These are phyloP conservation scores for Phytophthora quininea DNA, from an alignment of 352 stramenopile genomes.

Conservation along the genomic window DNA sequence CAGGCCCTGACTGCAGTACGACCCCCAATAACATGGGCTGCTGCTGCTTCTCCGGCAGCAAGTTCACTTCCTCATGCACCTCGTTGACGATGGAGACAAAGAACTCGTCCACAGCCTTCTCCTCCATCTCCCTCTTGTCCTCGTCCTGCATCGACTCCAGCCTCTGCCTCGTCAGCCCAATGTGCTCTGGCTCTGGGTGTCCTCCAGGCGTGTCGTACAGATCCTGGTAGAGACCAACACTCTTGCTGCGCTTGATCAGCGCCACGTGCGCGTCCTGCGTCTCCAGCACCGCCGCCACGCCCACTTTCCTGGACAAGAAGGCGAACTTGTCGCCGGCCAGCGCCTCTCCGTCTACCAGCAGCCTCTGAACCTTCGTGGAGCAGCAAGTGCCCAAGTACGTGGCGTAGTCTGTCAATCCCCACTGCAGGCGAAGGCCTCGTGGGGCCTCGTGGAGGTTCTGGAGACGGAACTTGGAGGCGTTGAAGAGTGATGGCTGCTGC, in stretches of 20 bases:
- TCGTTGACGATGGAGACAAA: slow-evolving; percentile 80
- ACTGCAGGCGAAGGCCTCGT: slow-evolving; percentile 35
- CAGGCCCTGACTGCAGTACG: slow-evolving; percentile 66
- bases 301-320: slow-evolving; percentile 82
- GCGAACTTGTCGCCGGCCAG: slow-evolving; percentile 41
- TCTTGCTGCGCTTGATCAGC: slow-evolving; percentile 69
- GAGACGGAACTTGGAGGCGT: slow-evolving; percentile 76
- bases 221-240: slow-evolving; percentile 75
- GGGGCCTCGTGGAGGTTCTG: slow-evolving; percentile 16
- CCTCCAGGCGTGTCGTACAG: slow-evolving; percentile 80
- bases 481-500: slow-evolving; percentile 63
- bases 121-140: slow-evolving; percentile 31
- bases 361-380: slow-evolving; percentile 39
- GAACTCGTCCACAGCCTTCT: slow-evolving; percentile 45
- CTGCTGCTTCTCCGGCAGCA: slow-evolving; percentile 43
- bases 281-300: slow-evolving; percentile 74
- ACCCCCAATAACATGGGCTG: slow-evolving; percentile 70
- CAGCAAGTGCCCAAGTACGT: slow-evolving; percentile 80
- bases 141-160: slow-evolving; percentile 27
- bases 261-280: slow-evolving; percentile 63
- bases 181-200: slow-evolving; percentile 70
- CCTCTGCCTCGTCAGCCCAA: slow-evolving; percentile 38
- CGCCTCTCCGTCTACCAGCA: slow-evolving; percentile 42
- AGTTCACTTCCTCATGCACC: slow-evolving; percentile 82
- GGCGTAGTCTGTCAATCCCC: slow-evolving; percentile 75